Evolutionary conservation across 2,329 filamentous ascomycete genomes (phyloP).

Genomic region (Thielaviopsis musarum): DNA sequence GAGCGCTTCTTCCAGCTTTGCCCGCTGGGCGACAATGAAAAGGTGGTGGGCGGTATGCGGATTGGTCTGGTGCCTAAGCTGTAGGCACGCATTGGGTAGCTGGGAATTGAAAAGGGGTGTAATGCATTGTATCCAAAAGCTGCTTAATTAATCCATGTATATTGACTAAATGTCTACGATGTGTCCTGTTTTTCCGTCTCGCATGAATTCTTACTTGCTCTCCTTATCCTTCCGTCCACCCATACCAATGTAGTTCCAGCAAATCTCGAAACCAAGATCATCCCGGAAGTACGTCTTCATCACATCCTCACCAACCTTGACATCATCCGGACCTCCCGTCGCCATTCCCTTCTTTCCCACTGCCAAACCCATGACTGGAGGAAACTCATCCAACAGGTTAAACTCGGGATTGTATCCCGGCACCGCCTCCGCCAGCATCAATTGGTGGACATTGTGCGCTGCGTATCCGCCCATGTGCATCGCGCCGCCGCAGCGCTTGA

Average conservation of each 20-base stretch:
- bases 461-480: conserved; percentile 56
- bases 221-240: conserved; percentile 17
- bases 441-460: conserved; percentile 50
- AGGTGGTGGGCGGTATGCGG: conserved; percentile 35
- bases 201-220: not conserved
- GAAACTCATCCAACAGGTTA: conserved; percentile 33
- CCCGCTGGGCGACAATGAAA: conserved; percentile 38
- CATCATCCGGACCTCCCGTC: conserved; percentile 40
- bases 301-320: conserved; percentile 43
- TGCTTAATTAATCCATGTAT: too few relatives aligned
- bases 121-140: not conserved
- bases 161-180: not conserved
- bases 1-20: conserved; percentile 55
- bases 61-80: conserved; percentile 38
- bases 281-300: conserved; percentile 48
- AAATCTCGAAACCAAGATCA: conserved; percentile 47
- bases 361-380: conserved; percentile 53
- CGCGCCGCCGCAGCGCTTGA: conserved; percentile 62
- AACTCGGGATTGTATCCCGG: conserved; percentile 27
- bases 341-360: conserved; percentile 53
- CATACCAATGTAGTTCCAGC: conserved; percentile 37
- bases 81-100: conserved; percentile 20
- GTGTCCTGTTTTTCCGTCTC: not conserved
- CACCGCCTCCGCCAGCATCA: conserved; percentile 30
- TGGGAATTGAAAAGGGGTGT: not conserved